Evolutionary conservation across 2,329 filamentous ascomycete genomes (phyloP).

Genomic region (Emericellopsis cladophorae): DNA sequence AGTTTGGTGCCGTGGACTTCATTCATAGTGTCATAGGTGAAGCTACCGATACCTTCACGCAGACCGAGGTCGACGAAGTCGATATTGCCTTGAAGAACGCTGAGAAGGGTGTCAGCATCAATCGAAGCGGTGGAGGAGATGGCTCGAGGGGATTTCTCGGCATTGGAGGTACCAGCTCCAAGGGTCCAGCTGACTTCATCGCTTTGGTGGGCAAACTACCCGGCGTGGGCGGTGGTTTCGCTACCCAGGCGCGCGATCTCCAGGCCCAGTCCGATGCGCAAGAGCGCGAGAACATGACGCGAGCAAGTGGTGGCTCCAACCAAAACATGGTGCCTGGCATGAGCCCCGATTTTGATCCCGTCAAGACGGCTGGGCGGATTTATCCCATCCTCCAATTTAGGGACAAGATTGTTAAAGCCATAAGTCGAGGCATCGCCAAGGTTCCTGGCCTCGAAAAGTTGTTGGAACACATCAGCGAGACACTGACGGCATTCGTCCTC

Average conservation of each 20-base stretch:
- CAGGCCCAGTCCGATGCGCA: slow-evolving; percentile 49
- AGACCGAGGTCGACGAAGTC: slow-evolving; percentile 74
- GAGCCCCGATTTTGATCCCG: slow-evolving; percentile 63
- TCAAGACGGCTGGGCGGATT: slow-evolving; percentile 67
- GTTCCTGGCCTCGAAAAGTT: slow-evolving; percentile 81
- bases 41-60: slow-evolving; percentile 72
- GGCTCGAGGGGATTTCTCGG: slow-evolving; percentile 28
- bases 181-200: slow-evolving; percentile 41
- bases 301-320: slow-evolving; percentile 26
- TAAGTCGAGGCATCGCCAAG: slow-evolving; percentile 77
- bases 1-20: slow-evolving; percentile 73
- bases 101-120: slow-evolving; percentile 31
- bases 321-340: slow-evolving; percentile 58
- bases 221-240: slow-evolving; percentile 51
- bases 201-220: slow-evolving; percentile 67
- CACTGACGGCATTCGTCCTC: slow-evolving; percentile 80
- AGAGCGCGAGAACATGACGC: slow-evolving; percentile 40
- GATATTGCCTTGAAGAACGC: slow-evolving; percentile 63
- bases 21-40: slow-evolving; percentile 68
- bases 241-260: slow-evolving; percentile 51
- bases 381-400: slow-evolving; percentile 92
- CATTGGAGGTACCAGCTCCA: slow-evolving; percentile 16
- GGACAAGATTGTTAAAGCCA: slow-evolving; percentile 82
- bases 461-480: slow-evolving; percentile 91
- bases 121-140: slow-evolving; percentile 21